A percentile compares a stretch with the other conserved stretches of the same genome.
Evolutionary conservation across 441 rosid species (phyloP).

Genomic region (Aleurites moluccanus): DNA sequence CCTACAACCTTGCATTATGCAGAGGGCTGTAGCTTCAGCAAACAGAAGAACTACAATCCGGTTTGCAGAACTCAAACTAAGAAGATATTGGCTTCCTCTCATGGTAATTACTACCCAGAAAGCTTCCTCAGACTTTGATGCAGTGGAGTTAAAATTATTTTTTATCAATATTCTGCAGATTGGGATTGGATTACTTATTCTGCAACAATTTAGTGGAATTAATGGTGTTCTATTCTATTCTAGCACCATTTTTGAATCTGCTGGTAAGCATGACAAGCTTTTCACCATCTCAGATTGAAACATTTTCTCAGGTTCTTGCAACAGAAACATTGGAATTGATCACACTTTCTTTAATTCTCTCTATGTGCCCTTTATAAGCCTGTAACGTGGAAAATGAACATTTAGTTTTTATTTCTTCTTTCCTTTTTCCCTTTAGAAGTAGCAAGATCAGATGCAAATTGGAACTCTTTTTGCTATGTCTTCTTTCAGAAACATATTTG

Average conservation of each 20-base stretch:
- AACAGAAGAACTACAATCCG: conserved; percentile 59
- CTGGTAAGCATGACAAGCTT: conserved; percentile 47
- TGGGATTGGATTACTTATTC: conserved; percentile 73
- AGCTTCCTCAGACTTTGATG: not conserved
- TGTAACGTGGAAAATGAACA: not conserved
- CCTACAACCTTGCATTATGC: conserved; percentile 23
- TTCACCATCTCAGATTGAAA: conserved; percentile 11
- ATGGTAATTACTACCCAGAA: conserved; percentile 44
- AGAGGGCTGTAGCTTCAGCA: conserved; percentile 75
- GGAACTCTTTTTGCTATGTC: not conserved
- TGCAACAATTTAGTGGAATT: conserved; percentile 79
- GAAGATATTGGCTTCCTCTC: conserved; percentile 82
- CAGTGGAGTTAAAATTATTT: not conserved
- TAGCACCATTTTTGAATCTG: conserved; percentile 64
- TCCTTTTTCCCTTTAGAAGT: not conserved
- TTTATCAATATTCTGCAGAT: conserved; percentile 47
- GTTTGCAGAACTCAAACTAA: conserved; percentile 73
- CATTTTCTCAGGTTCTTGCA: conserved; percentile 5
- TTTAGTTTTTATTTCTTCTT: not conserved
- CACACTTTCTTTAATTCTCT: not conserved
- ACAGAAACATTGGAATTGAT: conserved; percentile 11
- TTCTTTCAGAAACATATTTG: not conserved
- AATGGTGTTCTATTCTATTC: conserved; percentile 89
- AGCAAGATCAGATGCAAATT: not conserved
- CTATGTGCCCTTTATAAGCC: not conserved